phyloP scores from a whole-genome alignment of 768 basidiomycete species.

The Punctularia strigosozonata region DNA sequence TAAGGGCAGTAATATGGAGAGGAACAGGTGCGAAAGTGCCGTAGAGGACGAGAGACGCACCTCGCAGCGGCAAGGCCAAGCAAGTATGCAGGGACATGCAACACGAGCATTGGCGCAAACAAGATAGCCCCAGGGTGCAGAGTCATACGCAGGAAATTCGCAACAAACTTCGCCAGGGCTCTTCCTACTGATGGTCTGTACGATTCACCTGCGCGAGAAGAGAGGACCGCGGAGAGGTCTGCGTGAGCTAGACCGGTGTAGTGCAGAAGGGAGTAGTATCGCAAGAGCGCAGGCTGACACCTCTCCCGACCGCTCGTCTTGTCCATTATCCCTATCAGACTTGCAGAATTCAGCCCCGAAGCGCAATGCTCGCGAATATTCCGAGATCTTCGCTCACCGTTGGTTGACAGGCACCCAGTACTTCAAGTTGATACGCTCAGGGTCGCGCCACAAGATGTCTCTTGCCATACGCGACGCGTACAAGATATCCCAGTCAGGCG shows the following conservation, averaged over 20 bases:
- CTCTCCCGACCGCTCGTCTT: too few species aligned
- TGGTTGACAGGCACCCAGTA: conserved; percentile 46
- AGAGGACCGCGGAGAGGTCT: conserved; percentile 30
- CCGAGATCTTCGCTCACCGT: too few species aligned
- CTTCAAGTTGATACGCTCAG: conserved; percentile 31
- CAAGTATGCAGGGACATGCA: conserved; percentile 49
- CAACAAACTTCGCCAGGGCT: conserved; percentile 25
- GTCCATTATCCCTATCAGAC: too few species aligned
- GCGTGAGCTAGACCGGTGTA: conserved; percentile 39
- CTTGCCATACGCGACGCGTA: conserved; percentile 46
- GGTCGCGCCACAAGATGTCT: conserved; percentile 42
- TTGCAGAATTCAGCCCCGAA: too few species aligned
- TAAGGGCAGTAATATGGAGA: conserved; percentile 19
- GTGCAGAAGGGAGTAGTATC: conserved; percentile 44
- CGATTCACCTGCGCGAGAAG: conserved; percentile 19
- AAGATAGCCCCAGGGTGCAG: conserved; percentile 29
- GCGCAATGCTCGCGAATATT: too few species aligned
- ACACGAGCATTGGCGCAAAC: conserved; percentile 32
- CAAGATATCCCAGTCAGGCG: conserved; percentile 57
- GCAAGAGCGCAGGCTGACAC: conserved; percentile 35
- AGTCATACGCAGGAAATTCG: conserved; percentile 24
- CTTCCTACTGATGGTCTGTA: conserved; percentile 18
- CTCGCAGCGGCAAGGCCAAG: conserved; percentile 21
- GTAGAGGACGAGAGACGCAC: neutral
- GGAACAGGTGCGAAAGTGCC: neutral